These are phyloP conservation scores for Eucalyptus caleyi DNA, from an alignment of 345 rosid genomes.

Conservation along the genomic window DNA sequence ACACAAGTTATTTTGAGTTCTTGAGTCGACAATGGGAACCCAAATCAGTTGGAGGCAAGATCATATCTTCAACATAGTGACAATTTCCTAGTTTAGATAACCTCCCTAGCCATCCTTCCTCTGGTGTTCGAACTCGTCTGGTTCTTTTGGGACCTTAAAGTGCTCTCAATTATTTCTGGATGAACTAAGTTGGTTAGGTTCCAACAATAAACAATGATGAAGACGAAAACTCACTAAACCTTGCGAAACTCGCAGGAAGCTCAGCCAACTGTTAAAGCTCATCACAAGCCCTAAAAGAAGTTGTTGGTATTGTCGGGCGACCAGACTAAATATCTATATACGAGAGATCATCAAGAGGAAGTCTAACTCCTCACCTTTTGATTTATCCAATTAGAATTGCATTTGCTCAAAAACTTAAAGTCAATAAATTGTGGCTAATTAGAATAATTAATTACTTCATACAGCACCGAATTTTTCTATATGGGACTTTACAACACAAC, in stretches of 20 bases:
- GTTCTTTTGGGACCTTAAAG: neutral
- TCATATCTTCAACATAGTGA: too few species aligned
- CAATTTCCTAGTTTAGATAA: neutral
- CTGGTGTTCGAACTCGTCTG: neutral
- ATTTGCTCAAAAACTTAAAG: neutral
- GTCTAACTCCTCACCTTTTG: neutral
- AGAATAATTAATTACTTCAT: neutral
- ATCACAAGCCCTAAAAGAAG: neutral
- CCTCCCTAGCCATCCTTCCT: neutral
- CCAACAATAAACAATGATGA: neutral
- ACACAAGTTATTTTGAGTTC: neutral
- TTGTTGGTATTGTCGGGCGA: too few species aligned
- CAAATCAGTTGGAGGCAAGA: neutral
- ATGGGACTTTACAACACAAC: neutral
- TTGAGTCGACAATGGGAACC: neutral
- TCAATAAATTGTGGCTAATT: neutral
- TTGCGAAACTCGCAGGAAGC: neutral
- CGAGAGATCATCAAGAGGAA: neutral
- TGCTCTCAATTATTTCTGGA: neutral
- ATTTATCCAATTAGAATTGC: neutral
- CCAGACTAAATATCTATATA: neutral
- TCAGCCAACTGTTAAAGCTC: neutral
- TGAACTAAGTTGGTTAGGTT: neutral
- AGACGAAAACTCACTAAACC: neutral
- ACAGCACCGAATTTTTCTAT: neutral